Conservation (phyloP, 345 rosid species). For the Citrus maxima region DNA sequence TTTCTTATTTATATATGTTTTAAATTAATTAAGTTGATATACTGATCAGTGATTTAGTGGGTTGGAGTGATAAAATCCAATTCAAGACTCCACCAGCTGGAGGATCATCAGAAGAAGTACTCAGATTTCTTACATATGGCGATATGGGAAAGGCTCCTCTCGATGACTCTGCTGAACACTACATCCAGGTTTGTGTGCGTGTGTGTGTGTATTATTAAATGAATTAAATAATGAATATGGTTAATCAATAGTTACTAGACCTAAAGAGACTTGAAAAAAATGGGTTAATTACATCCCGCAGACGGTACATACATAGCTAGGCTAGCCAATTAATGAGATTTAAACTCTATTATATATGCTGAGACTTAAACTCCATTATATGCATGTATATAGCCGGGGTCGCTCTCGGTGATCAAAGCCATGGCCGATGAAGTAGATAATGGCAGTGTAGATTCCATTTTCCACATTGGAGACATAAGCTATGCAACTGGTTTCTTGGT, state of each 20-base stretch:
- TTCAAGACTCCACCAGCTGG: slow-evolving; percentile 57
- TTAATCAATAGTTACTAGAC: neutral
- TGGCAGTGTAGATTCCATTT: slow-evolving; percentile 51
- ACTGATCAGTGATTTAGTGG: slow-evolving; percentile 41
- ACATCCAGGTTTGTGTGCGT: slow-evolving; percentile 38
- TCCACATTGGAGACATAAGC: slow-evolving; percentile 80
- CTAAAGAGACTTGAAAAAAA: too few species aligned
- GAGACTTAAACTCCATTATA: too few species aligned
- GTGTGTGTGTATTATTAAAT: too few species aligned
- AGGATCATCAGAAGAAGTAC: slow-evolving; percentile 43
- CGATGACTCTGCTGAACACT: slow-evolving; percentile 60
- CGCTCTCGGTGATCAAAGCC: slow-evolving; percentile 48
- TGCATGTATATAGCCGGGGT: slow-evolving; percentile 45
- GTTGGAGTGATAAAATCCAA: slow-evolving; percentile 55
- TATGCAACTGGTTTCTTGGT: slow-evolving; percentile 74
- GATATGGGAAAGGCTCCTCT: slow-evolving; percentile 81
- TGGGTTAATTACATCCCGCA: too few species aligned
- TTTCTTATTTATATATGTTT: too few species aligned
- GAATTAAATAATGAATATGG: neutral
- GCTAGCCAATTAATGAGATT: too few species aligned
- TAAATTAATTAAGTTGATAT: neutral
- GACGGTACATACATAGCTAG: too few species aligned
- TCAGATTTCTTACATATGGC: slow-evolving; percentile 47
- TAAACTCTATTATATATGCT: too few species aligned
- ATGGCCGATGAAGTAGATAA: slow-evolving; percentile 38